Evolutionary conservation across 2,329 filamentous ascomycete species (phyloP).

Genomic region (Westerdykella sp.): DNA sequence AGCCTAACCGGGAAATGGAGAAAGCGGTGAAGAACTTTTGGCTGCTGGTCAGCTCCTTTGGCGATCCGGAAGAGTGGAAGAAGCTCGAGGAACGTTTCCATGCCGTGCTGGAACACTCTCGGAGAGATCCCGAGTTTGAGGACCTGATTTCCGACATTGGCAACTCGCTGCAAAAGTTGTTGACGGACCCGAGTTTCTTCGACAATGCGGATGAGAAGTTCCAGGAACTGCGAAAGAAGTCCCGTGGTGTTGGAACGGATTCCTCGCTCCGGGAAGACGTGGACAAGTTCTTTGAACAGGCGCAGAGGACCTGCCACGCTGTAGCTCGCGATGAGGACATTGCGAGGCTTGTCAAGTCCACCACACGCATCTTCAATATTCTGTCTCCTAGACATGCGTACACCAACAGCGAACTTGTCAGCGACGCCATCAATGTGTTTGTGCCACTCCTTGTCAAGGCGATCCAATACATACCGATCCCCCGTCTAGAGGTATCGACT

Average conservation of each 20-base stretch:
- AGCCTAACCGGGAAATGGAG: slow-evolving; percentile 68
- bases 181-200: slow-evolving; percentile 82
- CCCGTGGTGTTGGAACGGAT: slow-evolving; percentile 54
- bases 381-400: slow-evolving; percentile 60
- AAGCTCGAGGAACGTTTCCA: slow-evolving; percentile 63
- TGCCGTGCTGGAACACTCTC: slow-evolving; percentile 64
- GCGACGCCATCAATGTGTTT: slow-evolving; percentile 73
- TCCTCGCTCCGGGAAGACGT: slow-evolving; percentile 67
- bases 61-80: slow-evolving; percentile 69
- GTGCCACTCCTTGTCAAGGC: slow-evolving; percentile 69
- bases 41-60: slow-evolving; percentile 73
- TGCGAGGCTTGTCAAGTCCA: slow-evolving; percentile 60
- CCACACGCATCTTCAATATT: slow-evolving; percentile 61
- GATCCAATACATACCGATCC: slow-evolving; percentile 84
- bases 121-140: slow-evolving; percentile 78
- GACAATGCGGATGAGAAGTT: slow-evolving; percentile 65
- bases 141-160: slow-evolving; percentile 66
- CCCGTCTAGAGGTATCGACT: slow-evolving; percentile 77
- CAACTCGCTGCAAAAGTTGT: slow-evolving; percentile 67
- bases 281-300: slow-evolving; percentile 63
- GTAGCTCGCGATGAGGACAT: slow-evolving; percentile 68
- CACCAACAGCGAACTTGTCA: slow-evolving; percentile 64
- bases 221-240: slow-evolving; percentile 52
- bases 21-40: slow-evolving; percentile 74
- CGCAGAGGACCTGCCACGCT: slow-evolving; percentile 61